A percentile compares a stretch with the other conserved stretches of the same genome.
Evolutionary conservation across 306 rosid species (phyloP).

Genomic region (Parietaria judaica): DNA sequence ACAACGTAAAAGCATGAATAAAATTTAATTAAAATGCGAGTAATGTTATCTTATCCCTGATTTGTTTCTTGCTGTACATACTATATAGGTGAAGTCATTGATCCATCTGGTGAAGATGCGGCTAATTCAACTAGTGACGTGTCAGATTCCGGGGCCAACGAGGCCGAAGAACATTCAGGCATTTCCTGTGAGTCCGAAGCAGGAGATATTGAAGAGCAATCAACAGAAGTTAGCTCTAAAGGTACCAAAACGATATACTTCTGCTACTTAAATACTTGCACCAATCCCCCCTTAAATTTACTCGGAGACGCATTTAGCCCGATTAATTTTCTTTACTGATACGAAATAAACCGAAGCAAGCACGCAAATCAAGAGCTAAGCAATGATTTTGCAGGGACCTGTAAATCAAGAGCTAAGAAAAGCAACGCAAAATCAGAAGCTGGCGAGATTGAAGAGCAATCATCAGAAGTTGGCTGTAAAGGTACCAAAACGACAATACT

Average conservation of each 20-base stretch:
- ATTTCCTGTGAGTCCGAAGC: conserved; percentile 40
- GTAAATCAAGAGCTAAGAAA: conserved; percentile 34
- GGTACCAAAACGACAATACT: not conserved
- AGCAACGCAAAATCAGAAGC: conserved; percentile 30
- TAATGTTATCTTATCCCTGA: no score
- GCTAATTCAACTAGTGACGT: conserved; percentile 21
- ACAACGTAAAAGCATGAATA: no score
- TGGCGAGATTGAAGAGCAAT: not conserved
- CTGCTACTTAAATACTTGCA: not conserved
- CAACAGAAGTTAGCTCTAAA: conserved; percentile 26
- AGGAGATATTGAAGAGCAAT: conserved; percentile 40
- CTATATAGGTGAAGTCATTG: conserved; percentile 40
- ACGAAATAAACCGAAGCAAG: no score
- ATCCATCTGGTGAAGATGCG: conserved; percentile 31
- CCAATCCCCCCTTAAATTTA: no score
- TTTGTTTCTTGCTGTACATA: no score
- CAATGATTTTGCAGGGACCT: conserved; percentile 22
- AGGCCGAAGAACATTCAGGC: conserved; percentile 32
- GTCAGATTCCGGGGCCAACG: conserved; percentile 11
- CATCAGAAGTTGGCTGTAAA: not conserved
- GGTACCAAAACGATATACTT: conserved; percentile 26
- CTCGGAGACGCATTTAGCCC: no score
- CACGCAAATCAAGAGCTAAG: no score
- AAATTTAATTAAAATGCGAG: no score
- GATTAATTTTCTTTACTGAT: no score